These are phyloP conservation scores for Dothistroma pini DNA, from an alignment of 2,329 filamentous ascomycete genomes.

Conservation along the genomic window DNA sequence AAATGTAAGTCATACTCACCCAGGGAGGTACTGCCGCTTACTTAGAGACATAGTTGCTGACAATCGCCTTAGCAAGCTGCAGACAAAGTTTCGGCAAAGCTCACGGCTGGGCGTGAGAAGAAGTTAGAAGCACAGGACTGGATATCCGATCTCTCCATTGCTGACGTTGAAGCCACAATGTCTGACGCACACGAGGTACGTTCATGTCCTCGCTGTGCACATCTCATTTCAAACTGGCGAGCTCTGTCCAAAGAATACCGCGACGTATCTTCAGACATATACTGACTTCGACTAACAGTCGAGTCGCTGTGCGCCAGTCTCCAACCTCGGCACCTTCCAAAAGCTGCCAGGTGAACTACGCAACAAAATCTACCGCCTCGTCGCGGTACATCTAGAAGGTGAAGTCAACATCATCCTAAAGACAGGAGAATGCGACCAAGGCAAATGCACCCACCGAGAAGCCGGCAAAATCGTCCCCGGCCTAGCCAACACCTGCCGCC, in stretches of 20 bases:
- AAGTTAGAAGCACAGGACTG: not conserved
- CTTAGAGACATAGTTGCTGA: not conserved
- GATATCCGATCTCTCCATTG: not conserved
- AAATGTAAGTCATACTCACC: not conserved
- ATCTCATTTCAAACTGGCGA: not conserved
- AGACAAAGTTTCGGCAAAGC: not conserved
- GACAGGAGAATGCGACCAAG: constrained; percentile 15
- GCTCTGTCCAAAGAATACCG: not conserved
- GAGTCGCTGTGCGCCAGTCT: constrained; percentile 1
- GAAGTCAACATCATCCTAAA: constrained; percentile 17
- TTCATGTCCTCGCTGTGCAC: not conserved
- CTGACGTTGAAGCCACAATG: not conserved
- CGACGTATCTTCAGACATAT: not conserved
- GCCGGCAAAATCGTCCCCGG: constrained; percentile 18
- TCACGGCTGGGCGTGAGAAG: not conserved
- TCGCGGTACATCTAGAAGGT: constrained; percentile 7
- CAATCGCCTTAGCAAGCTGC: not conserved
- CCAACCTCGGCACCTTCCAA: constrained; percentile 25
- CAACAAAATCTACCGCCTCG: constrained; percentile 28
- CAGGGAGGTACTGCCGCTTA: not conserved
- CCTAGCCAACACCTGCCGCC: constrained; percentile 26
- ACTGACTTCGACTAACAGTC: not conserved
- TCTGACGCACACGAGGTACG: not conserved
- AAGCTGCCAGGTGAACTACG: constrained; percentile 28
- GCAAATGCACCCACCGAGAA: constrained; percentile 21